Evolutionary conservation across 768 basidiomycete genomes (phyloP).

Genomic region (Sistotremastrum niveocremeum): DNA sequence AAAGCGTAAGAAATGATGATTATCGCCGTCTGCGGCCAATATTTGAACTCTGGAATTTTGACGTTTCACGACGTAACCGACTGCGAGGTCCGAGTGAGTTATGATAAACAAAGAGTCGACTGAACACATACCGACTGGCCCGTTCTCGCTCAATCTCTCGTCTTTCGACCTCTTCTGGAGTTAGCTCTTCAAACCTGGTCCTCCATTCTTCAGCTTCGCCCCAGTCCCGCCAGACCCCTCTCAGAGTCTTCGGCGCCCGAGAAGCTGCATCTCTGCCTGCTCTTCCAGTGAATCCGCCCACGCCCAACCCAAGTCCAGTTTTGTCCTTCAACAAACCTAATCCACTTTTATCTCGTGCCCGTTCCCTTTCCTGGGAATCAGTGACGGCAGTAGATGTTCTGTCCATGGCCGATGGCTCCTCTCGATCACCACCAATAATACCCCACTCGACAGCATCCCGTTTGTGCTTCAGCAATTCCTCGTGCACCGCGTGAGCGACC

Average conservation of each 20-base stretch:
- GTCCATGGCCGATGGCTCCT: conserved; percentile 18
- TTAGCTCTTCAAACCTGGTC: conserved; percentile 78
- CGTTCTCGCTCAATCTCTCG: conserved; percentile 81
- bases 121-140: conserved; percentile 50
- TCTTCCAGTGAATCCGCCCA: conserved; percentile 43
- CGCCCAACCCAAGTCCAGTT: conserved; percentile 55
- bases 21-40: conserved; percentile 5
- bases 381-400: conserved; percentile 6
- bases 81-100: conserved; percentile 16
- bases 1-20: background rate
- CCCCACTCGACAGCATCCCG: conserved; percentile 93
- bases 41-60: conserved; percentile 39
- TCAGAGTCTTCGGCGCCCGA: conserved; percentile 65
- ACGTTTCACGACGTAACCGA: conserved; percentile 50
- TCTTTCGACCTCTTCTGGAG: conserved; percentile 81
- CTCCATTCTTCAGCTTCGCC: conserved; percentile 80
- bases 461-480: conserved; percentile 91
- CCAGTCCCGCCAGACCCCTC: conserved; percentile 95
- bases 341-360: conserved; percentile 34
- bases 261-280: conserved; percentile 50
- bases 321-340: conserved; percentile 60
- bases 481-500: conserved; percentile 86
- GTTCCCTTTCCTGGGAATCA: conserved; percentile 15
- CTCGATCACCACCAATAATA: conserved; percentile 48
- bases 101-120: background rate